phyloP scores from a whole-genome alignment of 768 basidiomycete species.

The Boletus sensibilis region DNA sequence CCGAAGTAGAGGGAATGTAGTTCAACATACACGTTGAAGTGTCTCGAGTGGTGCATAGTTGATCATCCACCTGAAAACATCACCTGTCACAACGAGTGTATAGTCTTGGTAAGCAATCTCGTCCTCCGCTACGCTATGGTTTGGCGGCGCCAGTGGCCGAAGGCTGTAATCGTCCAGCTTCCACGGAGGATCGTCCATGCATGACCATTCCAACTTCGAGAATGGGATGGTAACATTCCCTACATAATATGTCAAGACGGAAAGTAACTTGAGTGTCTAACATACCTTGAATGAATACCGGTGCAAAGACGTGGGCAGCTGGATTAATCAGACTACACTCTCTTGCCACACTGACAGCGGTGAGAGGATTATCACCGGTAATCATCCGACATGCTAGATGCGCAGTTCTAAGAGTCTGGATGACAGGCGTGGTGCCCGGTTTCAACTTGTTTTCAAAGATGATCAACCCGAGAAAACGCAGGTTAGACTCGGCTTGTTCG shows the following conservation, averaged over 20 bases:
- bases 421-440: slow-evolving; percentile 85
- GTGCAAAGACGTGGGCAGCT: slow-evolving; percentile 85
- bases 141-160: slow-evolving; percentile 73
- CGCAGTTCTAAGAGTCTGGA: slow-evolving; percentile 82
- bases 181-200: slow-evolving; percentile 83
- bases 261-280: not conserved
- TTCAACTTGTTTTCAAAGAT: slow-evolving; percentile 99
- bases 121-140: slow-evolving; percentile 66
- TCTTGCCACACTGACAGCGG: slow-evolving; percentile 93
- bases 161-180: slow-evolving; percentile 88
- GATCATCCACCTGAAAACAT: slow-evolving; percentile 98
- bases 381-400: slow-evolving; percentile 97
- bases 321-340: slow-evolving; percentile 90
- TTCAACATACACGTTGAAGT: slow-evolving; percentile 67
- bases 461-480: slow-evolving; percentile 90
- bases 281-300: slow-evolving; percentile 71
- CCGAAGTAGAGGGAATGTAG: not conserved
- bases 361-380: slow-evolving; percentile 95
- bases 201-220: slow-evolving; percentile 83
- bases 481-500: slow-evolving; percentile 88
- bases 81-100: slow-evolving; percentile 88
- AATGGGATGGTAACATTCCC: slow-evolving; percentile 52
- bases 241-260: slow-evolving; percentile 25
- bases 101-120: slow-evolving; percentile 84
- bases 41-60: slow-evolving; percentile 94